Evolutionary conservation across 1,284 basidiomycete species (phyloP).

Genomic region (Pseudozyma flocculosa): DNA sequence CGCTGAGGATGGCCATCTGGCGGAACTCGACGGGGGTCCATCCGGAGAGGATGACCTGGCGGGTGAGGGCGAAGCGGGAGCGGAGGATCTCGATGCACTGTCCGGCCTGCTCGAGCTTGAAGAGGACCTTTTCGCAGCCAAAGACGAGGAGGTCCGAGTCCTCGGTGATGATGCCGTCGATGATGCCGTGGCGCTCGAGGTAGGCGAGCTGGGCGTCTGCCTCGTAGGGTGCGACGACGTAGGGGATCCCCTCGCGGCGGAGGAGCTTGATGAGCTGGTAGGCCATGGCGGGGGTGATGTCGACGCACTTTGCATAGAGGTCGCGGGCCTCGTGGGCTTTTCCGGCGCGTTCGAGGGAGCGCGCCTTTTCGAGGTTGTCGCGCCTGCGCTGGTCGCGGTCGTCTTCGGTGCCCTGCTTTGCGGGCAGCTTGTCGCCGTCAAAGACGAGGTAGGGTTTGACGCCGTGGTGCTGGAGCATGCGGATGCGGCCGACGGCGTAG

Average conservation of each 20-base stretch:
- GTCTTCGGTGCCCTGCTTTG: conserved; percentile 85
- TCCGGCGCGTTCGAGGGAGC: conserved; percentile 73
- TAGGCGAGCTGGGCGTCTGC: conserved; percentile 96
- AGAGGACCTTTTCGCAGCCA: conserved; percentile 72
- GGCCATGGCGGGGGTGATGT: conserved; percentile 96
- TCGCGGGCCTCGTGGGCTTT: conserved; percentile 79
- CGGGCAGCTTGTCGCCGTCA: conserved; percentile 91
- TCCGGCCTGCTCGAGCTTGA: conserved; percentile 60
- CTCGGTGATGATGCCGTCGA: conserved; percentile 93
- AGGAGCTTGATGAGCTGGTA: conserved; percentile 90
- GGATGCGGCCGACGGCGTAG: conserved; percentile 89
- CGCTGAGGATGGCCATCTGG: conserved; percentile 92
- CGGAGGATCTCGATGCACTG: conserved; percentile 79
- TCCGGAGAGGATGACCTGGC: conserved; percentile 75
- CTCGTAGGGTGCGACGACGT: conserved; percentile 96
- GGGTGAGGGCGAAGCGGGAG: conserved; percentile 71
- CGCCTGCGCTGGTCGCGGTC: conserved; percentile 71
- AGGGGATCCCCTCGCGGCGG: conserved; percentile 58
- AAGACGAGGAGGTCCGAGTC: conserved; percentile 98
- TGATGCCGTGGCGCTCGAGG: conserved; percentile 77
- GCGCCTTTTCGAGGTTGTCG: conserved; percentile 69
- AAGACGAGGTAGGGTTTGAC: conserved; percentile 92
- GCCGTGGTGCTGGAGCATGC: conserved; percentile 78
- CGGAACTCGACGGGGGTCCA: conserved; percentile 90
- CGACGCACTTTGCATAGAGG: conserved; percentile 83